These are phyloP conservation scores for Sporothrix phasma DNA, from an alignment of 2,329 filamentous ascomycete species.

Conservation along the genomic window DNA sequence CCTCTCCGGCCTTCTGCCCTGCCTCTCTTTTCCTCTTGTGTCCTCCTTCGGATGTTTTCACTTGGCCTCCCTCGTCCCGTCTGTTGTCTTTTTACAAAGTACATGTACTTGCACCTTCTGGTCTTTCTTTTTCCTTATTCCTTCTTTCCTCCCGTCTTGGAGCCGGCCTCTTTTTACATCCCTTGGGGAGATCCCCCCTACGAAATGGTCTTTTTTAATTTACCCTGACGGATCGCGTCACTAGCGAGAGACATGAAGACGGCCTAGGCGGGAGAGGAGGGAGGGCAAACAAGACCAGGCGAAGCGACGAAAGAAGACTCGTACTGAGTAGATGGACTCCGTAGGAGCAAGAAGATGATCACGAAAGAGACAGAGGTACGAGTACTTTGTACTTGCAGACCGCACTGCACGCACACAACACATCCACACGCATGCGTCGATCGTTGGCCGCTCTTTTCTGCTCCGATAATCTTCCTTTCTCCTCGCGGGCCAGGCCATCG, in stretches of 20 bases:
- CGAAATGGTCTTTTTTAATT: constrained; percentile 1
- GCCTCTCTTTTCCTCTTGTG: constrained; percentile 7
- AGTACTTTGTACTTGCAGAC: background rate
- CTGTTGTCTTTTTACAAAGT: background rate
- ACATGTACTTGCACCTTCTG: no score
- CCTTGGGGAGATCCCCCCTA: background rate
- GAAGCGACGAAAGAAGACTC: no score
- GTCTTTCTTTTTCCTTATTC: background rate
- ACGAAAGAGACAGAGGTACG: no score
- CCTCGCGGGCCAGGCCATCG: background rate
- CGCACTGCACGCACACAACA: background rate
- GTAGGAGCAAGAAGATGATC: no score
- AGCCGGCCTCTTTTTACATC: background rate
- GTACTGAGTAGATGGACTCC: no score
- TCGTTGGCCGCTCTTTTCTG: background rate
- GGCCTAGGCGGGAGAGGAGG: background rate
- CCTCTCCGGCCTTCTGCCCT: background rate
- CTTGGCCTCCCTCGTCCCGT: background rate
- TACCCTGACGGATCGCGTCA: background rate
- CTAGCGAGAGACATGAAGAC: background rate
- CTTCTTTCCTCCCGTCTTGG: background rate
- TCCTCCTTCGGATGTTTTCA: background rate
- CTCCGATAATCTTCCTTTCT: background rate
- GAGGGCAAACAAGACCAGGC: background rate
- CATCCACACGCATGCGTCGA: background rate